Base-by-base conservation (phyloP, 1,139 yeast species). In the Saccharomyces hybrid region DNA sequence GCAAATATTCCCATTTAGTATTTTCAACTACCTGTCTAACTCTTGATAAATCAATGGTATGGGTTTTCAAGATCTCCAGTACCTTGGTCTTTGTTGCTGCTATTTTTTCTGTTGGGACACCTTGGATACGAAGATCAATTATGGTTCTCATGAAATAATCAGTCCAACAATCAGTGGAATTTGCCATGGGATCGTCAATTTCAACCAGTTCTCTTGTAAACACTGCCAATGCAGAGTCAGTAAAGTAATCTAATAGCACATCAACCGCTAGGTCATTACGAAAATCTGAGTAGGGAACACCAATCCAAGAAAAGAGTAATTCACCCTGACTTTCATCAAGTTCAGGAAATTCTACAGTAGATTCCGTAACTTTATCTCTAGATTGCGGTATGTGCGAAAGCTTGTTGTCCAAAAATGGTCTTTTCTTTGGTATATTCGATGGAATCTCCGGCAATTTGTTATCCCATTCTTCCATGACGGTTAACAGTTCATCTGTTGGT, bases 251-350 rank as follows among this genome's bases (percentile, higher is more conserved):
- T n/a, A 90, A 81, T 9, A 91, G 61, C 58, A 86, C 77, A 51
- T 87, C 88, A 14, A 88, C 69, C 0, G 97, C 97, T 47, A 82
- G 75, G 63, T 81, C 84, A 11, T 73, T 73, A 25, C 83, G 67
- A 16, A 76, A 68, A 49, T 86, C 82, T 16, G 73, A 68, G 31
- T 80, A 79, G 16, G 75, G 71, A 2, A 96, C 96, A 8, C 98
- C 98, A 54, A 88, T 78, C 95, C 97, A 93, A 2, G 87, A 75
- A 38, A 93, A 73, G 32, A 79, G 68, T 1, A 88, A 68, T 63
- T 88, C 96, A 31, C 97, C 96, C 72, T 83, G 81, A 5, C 88
- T 78, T 69, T 90, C 97, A 66, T 90, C 97, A 54, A 81, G 78
- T 62, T 93, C 98, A 1, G 99, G 97, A 66, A 93, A 93, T 57